Evolutionary conservation across 371 early-diverging fungal species (phyloP).

Genomic region (Mucor circinelloides): DNA sequence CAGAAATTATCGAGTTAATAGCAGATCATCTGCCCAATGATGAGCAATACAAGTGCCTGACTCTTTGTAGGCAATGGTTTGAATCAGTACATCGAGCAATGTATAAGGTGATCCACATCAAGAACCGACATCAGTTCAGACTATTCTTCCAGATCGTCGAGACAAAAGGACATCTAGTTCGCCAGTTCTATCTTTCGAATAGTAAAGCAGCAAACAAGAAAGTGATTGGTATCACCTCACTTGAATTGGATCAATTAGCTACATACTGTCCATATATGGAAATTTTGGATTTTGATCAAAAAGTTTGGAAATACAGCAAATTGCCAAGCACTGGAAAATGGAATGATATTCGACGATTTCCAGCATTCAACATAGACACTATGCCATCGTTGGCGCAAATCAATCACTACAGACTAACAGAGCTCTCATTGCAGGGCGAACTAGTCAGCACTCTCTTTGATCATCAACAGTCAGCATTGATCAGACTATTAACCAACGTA

Average conservation of each 20-base stretch:
- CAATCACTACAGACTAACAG: background rate
- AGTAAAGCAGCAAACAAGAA: background rate
- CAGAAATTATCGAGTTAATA: constrained; percentile 6
- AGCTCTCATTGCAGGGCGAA: background rate
- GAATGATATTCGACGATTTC: background rate
- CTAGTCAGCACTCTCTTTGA: constrained; percentile 3
- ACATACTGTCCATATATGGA: constrained; percentile 10
- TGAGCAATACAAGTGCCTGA: constrained; percentile 3
- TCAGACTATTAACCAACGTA: background rate
- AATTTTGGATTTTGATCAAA: constrained; percentile 11
- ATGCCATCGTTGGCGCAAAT: background rate
- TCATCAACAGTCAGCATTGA: background rate
- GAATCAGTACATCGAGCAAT: background rate
- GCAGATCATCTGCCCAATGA: background rate
- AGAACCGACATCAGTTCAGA: background rate
- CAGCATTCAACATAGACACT: background rate
- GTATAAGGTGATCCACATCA: constrained; percentile 4
- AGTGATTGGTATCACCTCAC: constrained; percentile 5
- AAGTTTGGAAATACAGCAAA: constrained; percentile 10
- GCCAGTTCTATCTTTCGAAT: background rate
- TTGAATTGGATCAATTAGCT: constrained; percentile 14
- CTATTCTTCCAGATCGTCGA: background rate
- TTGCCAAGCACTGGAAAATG: background rate
- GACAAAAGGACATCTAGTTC: background rate
- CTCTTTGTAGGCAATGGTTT: background rate